Base-by-base conservation (phyloP, 768 basidiomycete species). In the Termitomyces titanicus region DNA sequence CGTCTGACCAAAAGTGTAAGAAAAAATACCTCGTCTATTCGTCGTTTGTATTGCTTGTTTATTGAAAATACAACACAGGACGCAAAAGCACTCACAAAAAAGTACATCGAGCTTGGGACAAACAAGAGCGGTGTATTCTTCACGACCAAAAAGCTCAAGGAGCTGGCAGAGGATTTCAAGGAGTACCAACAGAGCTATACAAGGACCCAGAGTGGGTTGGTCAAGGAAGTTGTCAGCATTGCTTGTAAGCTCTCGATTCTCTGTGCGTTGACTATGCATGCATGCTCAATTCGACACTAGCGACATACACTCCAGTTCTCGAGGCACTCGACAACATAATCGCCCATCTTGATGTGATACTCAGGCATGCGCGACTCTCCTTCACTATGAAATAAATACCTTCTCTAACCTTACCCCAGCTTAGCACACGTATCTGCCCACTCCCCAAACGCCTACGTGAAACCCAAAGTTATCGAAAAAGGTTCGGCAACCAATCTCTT, bases 151-250 rank as follows among this genome's bases (percentile, higher is more conserved):
- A 75, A 67, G 15, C 74, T 98, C 47, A 92, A 89, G 69, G 72
- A 76, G 25, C 76, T 86, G 17, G 86, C 91, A 4, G 86, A 84
- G 24, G 84, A 91, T 42, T 89, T 86, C 63, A 78, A 77, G 49
- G 88, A 91, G 42, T 70, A 82, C 5, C 85, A 82, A 10, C 78
- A 82, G 34, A 72, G 75, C 35, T 99, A 98, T 68, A 75, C 83
- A 35, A 82, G 80, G 54, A 85, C 83, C 24, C 97, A 99, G 68
- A 79, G 80, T 50, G 77, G 79, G 2, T 76, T 99, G 3, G 97
- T 98, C 39, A 94, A 89, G 68, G 92, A 98, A 65, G 89, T 99
- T 15, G 89, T 98, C 7, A 82, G 77, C 43, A 98, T 98, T 58
- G 97, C 97, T 10, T 81, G 94, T 95, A 66, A 65, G 86, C 47